Evolutionary conservation across 495 filamentous ascomycete genomes (phyloP), one percentile per base, ranked within the genome.

Genomic region (Ascobolus immersus): DNA sequence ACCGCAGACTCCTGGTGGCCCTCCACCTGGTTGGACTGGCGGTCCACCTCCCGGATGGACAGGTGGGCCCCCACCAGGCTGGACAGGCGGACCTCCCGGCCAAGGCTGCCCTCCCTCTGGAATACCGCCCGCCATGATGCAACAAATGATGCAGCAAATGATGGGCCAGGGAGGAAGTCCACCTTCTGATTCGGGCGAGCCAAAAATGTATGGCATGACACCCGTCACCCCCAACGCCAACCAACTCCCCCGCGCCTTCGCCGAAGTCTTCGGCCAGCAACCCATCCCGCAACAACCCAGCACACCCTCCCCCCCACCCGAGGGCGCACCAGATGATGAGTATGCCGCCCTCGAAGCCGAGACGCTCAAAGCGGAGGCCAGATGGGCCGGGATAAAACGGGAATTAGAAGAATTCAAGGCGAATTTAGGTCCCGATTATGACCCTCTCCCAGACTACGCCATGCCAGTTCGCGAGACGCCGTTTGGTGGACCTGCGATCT

Each of bases 301-400:
- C 32, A 23, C 33, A 37, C 30, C 53, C 45, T 33, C 50, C 52
- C 28, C 46, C 21, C 35, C 38, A 2, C 18, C 30, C 36, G 52
- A 60, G 29, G n/a, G n/a, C n/a, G n/a, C n/a, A n/a, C n/a, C n/a
- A n/a, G n/a, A n/a, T n/a, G n/a, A n/a, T n/a, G n/a, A n/a, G n/a
- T 55, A 64, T 9, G 41, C 57, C 4, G 64, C 68, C 36, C 58
- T 73, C 10, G 64, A 72, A 34, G 44, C 58, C 4, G 69, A 66
- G 23, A 78, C 73, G 14, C 50, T 56, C 17, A 64, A 73, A 12
- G 82, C 84, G 11, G 59, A 78, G 39, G 54, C 53, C 15, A 80
- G 93, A 52, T 92, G 84, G 78, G 64, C 71, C 30, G 55, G 57
- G 27, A 86, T 96, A 34, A 51, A 60, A 2, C 50, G 55, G 11